These are phyloP conservation scores for Agaricus subrufescens DNA, from an alignment of 768 basidiomycete species.

Conservation along the genomic window DNA sequence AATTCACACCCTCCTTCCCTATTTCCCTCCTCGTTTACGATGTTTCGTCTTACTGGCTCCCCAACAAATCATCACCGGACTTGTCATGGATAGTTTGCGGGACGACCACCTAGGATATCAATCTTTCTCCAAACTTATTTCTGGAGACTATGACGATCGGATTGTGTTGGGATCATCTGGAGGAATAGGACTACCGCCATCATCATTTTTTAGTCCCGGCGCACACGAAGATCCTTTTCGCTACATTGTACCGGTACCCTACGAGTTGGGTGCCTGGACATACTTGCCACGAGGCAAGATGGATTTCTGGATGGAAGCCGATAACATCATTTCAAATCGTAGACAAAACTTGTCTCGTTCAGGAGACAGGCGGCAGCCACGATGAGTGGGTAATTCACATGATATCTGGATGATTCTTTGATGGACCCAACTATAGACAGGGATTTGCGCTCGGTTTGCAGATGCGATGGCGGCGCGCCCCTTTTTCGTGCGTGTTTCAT, in stretches of 20 bases:
- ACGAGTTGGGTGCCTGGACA: conserved; percentile 3
- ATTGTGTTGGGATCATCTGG: conserved; percentile 6
- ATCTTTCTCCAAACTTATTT: neutral
- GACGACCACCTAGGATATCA: neutral
- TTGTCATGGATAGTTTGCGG: neutral
- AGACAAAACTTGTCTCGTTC: neutral
- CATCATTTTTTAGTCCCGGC: neutral
- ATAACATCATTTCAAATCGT: neutral
- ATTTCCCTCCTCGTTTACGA: neutral
- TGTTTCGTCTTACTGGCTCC: conserved; percentile 4
- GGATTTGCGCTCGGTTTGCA: too few relatives aligned
- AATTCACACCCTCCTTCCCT: neutral
- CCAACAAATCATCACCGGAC: neutral
- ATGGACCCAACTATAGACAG: too few relatives aligned
- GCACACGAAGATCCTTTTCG: neutral
- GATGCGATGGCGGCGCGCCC: too few relatives aligned
- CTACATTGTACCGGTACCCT: conserved; percentile 1
- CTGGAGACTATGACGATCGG: conserved; percentile 2
- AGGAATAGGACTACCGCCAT: neutral
- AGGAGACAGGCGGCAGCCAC: neutral
- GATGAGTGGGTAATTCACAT: neutral
- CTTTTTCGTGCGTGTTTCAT: too few relatives aligned
- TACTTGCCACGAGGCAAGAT: conserved; percentile 1
- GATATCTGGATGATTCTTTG: too few relatives aligned
- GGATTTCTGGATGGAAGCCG: conserved; percentile 8